Evolutionary conservation across 805 yeast species (phyloP).

Genomic region (Candida lessepsii): DNA sequence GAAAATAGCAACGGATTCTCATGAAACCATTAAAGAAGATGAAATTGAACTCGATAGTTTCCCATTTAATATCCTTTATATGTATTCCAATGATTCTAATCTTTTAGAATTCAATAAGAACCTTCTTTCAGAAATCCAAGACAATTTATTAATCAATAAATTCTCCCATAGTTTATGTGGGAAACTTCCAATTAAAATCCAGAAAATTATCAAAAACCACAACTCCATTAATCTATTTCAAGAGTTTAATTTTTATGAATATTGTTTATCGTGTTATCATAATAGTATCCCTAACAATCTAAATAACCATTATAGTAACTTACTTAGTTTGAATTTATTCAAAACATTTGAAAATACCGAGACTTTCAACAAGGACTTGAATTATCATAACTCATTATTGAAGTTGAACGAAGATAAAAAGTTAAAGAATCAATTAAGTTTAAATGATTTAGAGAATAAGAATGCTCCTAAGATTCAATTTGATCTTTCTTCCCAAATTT

Average conservation of each 20-base stretch:
- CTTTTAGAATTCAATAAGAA: conserved; percentile 33
- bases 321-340: conserved; percentile 36
- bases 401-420: conserved; percentile 23
- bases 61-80: conserved; percentile 32
- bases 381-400: conserved; percentile 24
- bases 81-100: conserved; percentile 40
- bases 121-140: conserved; percentile 28
- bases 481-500: background rate
- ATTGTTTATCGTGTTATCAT: conserved; percentile 40
- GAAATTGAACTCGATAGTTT: conserved; percentile 22
- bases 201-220: conserved; percentile 29
- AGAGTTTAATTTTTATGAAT: conserved; percentile 32
- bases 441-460: conserved; percentile 18
- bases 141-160: conserved; percentile 20
- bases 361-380: conserved; percentile 26
- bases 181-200: conserved; percentile 35
- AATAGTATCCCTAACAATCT: conserved; percentile 31
- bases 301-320: conserved; percentile 37
- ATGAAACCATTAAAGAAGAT: background rate
- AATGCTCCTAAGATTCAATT: conserved; percentile 1
- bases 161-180: conserved; percentile 24
- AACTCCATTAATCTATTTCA: conserved; percentile 34
- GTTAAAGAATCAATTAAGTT: conserved; percentile 25
- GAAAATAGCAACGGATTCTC: too few species aligned
- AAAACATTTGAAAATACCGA: conserved; percentile 38